A percentile compares a stretch with the other conserved stretches of the same genome.
phyloP scores from a whole-genome alignment of 345 rosid genomes.

The Passiflora organensis region DNA sequence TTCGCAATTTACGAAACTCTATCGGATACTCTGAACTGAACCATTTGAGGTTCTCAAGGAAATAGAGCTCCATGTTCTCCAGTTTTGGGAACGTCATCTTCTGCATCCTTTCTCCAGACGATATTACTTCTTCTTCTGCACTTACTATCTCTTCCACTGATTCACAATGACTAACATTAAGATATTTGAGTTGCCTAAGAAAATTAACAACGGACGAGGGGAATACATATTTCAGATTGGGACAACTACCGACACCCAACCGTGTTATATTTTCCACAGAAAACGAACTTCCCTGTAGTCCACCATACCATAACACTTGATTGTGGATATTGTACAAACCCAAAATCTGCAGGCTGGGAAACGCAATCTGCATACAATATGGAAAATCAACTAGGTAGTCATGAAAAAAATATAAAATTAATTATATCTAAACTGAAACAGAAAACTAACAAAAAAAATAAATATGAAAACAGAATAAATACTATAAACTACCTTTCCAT shows the following conservation, averaged over 20 bases:
- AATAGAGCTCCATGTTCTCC: fast-evolving
- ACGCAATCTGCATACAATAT: no score
- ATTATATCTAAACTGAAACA: no score
- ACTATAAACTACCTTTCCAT: no score
- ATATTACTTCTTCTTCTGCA: not conserved
- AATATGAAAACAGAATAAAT: not conserved
- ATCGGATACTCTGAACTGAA: conserved; percentile 2
- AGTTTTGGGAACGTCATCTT: conserved; percentile 9
- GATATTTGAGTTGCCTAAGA: conserved; percentile 1
- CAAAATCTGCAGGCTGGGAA: no score
- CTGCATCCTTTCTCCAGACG: not conserved
- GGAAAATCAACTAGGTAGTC: no score
- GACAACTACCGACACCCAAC: not conserved
- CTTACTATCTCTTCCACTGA: conserved; percentile 9
- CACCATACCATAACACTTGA: not conserved
- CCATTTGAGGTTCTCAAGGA: conserved; percentile 12
- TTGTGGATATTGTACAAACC: not conserved
- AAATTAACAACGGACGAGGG: not conserved
- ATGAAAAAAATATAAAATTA: no score
- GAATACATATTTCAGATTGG: conserved; percentile 5
- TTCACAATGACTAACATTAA: not conserved
- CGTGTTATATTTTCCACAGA: not conserved
- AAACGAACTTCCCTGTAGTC: not conserved
- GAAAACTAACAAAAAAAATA: no score
- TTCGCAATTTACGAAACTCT: not conserved